Evolutionary conservation across 129 eudicot genomes (phyloP), one percentile per base, ranked within the genome.

Genomic region (Erigeron canadensis): DNA sequence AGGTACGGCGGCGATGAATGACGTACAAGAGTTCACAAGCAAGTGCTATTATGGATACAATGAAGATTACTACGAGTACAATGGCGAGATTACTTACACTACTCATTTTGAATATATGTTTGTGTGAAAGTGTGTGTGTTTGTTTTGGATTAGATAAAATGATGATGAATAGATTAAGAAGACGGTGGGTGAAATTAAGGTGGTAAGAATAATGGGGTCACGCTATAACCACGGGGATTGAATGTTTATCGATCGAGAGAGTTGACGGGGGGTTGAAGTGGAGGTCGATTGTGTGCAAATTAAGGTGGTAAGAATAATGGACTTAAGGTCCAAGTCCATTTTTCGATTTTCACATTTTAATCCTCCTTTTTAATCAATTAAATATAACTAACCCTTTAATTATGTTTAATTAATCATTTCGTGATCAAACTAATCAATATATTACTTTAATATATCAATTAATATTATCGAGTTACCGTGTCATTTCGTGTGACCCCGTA

Each of bases 1-100:
- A 68, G 70, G 69, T 51, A 9, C 83, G 90, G 43, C 86, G 93
- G 79, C 83, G 86, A 83, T 86, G 79, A 38, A 86, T 41, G 60
- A 88, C 81, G 73, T 82, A 88, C 10, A 91, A 44, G 72, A 91
- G 46, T 68, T 86, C 72, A 45, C 77, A 80, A 13, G 79, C 46
- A 44, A 86, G 78, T 4, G 84, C 85, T 5, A 84, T 46, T 50
- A 88, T 21, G 54, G 77, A 70, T 23, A 86, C 61, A 0, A 81
- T 47, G 71, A 88, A 86, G 48, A 86, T 55, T 16, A 84, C 45
- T 6, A 80, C 57, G 8, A 91, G 88, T n/a, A 71, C 84, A 39
- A 61, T 48, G 37, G 78, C 92, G 4, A 91, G 76, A 38, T 63
- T 63, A 74, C 83, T 76, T 15, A 79, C 21, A 67, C n/a, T n/a